These are phyloP conservation scores for Penicillium sp. DNA, from an alignment of 2,329 filamentous ascomycete species.

Conservation along the genomic window DNA sequence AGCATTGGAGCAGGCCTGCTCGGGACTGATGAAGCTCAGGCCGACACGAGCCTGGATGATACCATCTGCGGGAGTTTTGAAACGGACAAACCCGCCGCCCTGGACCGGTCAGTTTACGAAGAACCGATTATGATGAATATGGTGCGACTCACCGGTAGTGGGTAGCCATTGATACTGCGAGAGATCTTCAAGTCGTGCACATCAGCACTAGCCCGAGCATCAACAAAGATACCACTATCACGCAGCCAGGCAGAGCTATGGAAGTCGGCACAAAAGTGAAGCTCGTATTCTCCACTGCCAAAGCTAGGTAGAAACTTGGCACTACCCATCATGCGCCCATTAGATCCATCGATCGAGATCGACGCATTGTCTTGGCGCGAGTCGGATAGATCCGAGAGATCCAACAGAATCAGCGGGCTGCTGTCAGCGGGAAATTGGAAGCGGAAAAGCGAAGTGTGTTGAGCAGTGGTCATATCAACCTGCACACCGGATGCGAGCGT, in stretches of 20 bases:
- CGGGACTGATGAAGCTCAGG: constrained; percentile 61
- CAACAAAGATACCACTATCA: constrained; percentile 59
- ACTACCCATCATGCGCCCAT: constrained; percentile 58
- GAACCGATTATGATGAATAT: neutral
- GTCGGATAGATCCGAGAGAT: constrained; percentile 59
- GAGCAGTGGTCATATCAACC: constrained; percentile 62
- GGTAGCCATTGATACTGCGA: constrained; percentile 56
- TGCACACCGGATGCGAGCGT: constrained; percentile 53
- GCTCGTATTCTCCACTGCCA: constrained; percentile 54
- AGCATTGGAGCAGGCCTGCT: constrained; percentile 62
- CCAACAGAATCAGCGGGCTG: constrained; percentile 59
- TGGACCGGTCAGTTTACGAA: constrained; percentile 32
- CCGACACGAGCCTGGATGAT: constrained; percentile 61
- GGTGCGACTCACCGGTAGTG: constrained; percentile 33
- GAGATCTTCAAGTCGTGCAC: constrained; percentile 53
- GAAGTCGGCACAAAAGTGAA: constrained; percentile 66
- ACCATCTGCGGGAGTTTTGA: constrained; percentile 46
- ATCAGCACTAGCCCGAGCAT: constrained; percentile 54
- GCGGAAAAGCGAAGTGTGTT: constrained; percentile 59
- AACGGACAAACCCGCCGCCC: constrained; percentile 61
- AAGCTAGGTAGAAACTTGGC: constrained; percentile 62
- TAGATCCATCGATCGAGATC: constrained; percentile 52
- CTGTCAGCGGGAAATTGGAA: constrained; percentile 54
- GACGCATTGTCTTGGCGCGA: constrained; percentile 56
- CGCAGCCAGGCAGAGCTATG: constrained; percentile 48